Conservation (phyloP, 2,329 filamentous ascomycete species). For the Cryphonectria naterciae region DNA sequence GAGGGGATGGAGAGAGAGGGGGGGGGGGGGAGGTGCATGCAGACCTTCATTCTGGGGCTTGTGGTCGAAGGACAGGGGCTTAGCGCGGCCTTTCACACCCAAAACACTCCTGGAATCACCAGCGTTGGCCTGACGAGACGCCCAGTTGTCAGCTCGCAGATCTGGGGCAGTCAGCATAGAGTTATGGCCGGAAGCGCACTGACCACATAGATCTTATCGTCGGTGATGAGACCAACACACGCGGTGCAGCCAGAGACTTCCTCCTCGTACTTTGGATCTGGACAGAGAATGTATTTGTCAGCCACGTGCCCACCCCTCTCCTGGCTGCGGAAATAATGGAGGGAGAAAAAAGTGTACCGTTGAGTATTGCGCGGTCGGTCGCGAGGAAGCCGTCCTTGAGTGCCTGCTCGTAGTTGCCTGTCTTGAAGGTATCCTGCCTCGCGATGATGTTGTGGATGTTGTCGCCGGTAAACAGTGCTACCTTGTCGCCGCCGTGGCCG, state of each 20-base stretch:
- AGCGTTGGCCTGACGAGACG: slow-evolving; percentile 79
- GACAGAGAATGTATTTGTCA: slow-evolving; percentile 24
- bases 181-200: slow-evolving; percentile 46
- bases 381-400: slow-evolving; percentile 97
- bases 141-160: slow-evolving; percentile 28
- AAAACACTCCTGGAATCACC: slow-evolving; percentile 95
- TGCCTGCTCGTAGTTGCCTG: slow-evolving; percentile 90
- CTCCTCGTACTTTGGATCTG: slow-evolving; percentile 96
- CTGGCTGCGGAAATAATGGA: neutral
- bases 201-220: slow-evolving; percentile 94
- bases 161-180: slow-evolving; percentile 24
- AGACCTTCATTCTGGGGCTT: slow-evolving; percentile 97
- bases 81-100: slow-evolving; percentile 94
- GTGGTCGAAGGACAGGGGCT: slow-evolving; percentile 98
- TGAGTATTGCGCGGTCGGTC: slow-evolving; percentile 92
- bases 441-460: slow-evolving; percentile 92
- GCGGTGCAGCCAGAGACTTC: slow-evolving; percentile 98
- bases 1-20: neutral
- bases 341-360: slow-evolving; percentile 64
- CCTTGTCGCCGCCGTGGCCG: slow-evolving; percentile 95
- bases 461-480: slow-evolving; percentile 89
- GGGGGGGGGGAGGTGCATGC: slow-evolving; percentile 30
- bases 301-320: slow-evolving; percentile 18
- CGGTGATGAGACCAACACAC: slow-evolving; percentile 85
- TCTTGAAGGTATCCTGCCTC: slow-evolving; percentile 92